Percentiles rank a stretch among this genome's conserved stretches.
phyloP scores from a whole-genome alignment of 768 basidiomycete genomes.

The Russula sp. region DNA sequence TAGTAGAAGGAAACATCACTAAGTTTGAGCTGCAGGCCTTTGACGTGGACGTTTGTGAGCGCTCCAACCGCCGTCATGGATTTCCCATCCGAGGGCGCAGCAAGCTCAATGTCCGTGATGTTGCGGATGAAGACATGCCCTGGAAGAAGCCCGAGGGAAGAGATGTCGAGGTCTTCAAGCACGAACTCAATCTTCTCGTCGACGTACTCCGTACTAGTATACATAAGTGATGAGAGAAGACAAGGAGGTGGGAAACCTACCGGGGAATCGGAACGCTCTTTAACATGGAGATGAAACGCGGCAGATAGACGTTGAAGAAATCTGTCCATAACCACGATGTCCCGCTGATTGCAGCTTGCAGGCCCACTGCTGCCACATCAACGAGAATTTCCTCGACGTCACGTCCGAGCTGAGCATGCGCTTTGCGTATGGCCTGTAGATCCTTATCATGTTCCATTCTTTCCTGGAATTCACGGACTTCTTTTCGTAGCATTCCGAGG shows the following conservation, averaged over 20 bases:
- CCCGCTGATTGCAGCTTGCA: constrained; percentile 51
- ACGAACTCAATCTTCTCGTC: constrained; percentile 65
- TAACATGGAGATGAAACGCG: constrained; percentile 44
- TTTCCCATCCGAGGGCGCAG: constrained; percentile 31
- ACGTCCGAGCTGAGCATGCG: constrained; percentile 40
- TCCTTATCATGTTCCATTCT: constrained; percentile 46
- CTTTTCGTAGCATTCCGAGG: constrained; percentile 38
- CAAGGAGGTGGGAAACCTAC: constrained; percentile 27
- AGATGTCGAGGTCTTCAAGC: constrained; percentile 66
- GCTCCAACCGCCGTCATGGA: constrained; percentile 50
- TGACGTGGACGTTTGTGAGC: constrained; percentile 56
- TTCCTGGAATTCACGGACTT: constrained; percentile 38
- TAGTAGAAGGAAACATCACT: constrained; percentile 70
- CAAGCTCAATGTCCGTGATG: constrained; percentile 56
- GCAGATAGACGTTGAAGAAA: constrained; percentile 71
- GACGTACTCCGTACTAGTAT: constrained; percentile 60
- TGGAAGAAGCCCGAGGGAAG: constrained; percentile 57
- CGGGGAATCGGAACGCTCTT: constrained; percentile 65
- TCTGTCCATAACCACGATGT: constrained; percentile 78
- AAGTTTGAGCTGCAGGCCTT: constrained; percentile 56
- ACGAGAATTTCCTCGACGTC: constrained; percentile 44
- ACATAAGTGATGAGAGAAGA: neutral
- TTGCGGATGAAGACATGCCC: constrained; percentile 67
- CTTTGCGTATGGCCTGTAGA: constrained; percentile 37
- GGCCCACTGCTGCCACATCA: constrained; percentile 33